phyloP scores from a whole-genome alignment of 2,329 filamentous ascomycete species.

The Pseudogymnoascus sp. region DNA sequence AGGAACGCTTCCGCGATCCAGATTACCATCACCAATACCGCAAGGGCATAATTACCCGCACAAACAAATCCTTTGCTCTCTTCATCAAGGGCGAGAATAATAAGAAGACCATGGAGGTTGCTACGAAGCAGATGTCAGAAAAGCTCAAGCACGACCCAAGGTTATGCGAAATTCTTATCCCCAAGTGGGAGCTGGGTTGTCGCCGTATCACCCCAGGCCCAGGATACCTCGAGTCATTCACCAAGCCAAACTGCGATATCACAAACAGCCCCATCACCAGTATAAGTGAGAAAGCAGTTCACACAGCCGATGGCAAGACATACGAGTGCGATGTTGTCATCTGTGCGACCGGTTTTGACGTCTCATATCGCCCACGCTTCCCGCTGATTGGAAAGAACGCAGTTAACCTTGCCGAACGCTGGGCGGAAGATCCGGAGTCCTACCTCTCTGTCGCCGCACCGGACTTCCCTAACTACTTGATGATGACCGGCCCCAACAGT shows the following conservation, averaged over 20 bases:
- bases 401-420: conserved; percentile 16
- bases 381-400: conserved; percentile 18
- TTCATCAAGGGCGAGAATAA: conserved; percentile 8
- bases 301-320: background rate
- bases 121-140: conserved; percentile 78
- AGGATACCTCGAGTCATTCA: background rate
- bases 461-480: conserved; percentile 14
- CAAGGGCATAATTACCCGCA: background rate
- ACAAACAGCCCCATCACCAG: conserved; percentile 14
- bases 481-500: conserved; percentile 22
- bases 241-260: conserved; percentile 14
- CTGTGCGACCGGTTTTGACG: conserved; percentile 29
- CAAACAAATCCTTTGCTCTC: background rate
- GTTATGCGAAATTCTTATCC: conserved; percentile 1
- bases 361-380: conserved; percentile 22
- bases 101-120: conserved; percentile 72
- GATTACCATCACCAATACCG: conserved; percentile 15
- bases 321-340: conserved; percentile 27
- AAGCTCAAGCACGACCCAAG: conserved; percentile 71
- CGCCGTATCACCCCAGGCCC: conserved; percentile 92
- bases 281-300: background rate
- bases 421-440: conserved; percentile 17
- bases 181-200: conserved; percentile 10
- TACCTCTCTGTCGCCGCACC: conserved; percentile 20
- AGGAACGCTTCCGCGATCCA: conserved; percentile 20